Conservation (phyloP, 2,329 filamentous ascomycete genomes). For the Canariomyces notabilis region DNA sequence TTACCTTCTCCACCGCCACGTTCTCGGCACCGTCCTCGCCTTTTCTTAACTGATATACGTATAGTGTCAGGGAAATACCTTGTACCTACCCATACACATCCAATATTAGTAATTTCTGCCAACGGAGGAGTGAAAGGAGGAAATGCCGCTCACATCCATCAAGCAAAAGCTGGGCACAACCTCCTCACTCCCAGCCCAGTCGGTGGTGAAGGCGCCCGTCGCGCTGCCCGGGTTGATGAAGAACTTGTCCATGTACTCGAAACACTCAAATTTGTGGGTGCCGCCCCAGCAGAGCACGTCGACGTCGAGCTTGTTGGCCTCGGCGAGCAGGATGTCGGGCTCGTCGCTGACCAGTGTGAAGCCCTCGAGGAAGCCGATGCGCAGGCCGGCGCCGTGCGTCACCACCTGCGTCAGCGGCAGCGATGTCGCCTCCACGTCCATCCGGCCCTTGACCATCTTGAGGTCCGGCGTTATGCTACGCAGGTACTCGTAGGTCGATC, state of each 20-base stretch:
- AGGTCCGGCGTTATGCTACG: constrained; percentile 68
- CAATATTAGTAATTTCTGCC: constrained; percentile 3
- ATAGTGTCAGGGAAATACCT: constrained; percentile 90
- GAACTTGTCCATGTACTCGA: constrained; percentile 71
- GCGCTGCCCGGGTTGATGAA: constrained; percentile 66
- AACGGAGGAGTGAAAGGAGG: background rate
- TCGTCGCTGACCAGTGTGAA: constrained; percentile 64
- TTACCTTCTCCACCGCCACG: constrained; percentile 80
- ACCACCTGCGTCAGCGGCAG: constrained; percentile 62
- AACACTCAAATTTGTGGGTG: constrained; percentile 64
- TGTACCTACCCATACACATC: constrained; percentile 61
- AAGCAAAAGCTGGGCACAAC: constrained; percentile 88
- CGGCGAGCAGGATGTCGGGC: constrained; percentile 61
- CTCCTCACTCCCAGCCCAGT: constrained; percentile 61
- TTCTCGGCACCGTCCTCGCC: constrained; percentile 72
- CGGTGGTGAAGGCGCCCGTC: constrained; percentile 57
- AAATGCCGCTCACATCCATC: constrained; percentile 75
- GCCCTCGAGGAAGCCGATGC: constrained; percentile 63
- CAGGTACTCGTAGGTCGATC: constrained; percentile 74
- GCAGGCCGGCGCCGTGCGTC: constrained; percentile 55
- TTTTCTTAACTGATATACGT: constrained; percentile 83
- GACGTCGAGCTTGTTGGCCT: constrained; percentile 63
- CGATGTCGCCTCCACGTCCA: constrained; percentile 61
- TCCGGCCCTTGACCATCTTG: constrained; percentile 64
- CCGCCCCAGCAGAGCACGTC: constrained; percentile 66